Conservation (phyloP, 345 rosid genomes). For the Melaleuca alternifolia region DNA sequence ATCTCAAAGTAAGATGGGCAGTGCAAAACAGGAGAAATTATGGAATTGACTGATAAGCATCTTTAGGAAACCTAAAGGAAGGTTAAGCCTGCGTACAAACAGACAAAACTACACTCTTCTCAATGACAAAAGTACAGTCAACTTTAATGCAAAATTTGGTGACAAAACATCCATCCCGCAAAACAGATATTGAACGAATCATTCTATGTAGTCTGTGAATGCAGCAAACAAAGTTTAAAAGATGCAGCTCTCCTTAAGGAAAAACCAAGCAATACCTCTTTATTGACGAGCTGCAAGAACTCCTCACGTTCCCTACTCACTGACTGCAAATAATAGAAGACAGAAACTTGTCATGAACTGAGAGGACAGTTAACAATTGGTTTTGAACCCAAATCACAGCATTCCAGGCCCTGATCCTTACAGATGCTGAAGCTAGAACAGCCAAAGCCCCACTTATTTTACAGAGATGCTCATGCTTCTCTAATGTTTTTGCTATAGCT, state of each 20-base stretch:
- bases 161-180: not conserved
- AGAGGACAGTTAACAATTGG: not conserved
- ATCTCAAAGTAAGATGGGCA: not conserved
- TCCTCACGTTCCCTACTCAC: conserved; percentile 88
- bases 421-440: conserved; percentile 89
- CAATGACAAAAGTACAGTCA: not conserved
- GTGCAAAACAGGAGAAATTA: not conserved
- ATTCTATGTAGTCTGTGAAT: not conserved
- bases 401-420: conserved; percentile 22
- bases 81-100: not conserved
- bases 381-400: not conserved
- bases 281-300: conserved; percentile 70
- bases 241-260: not conserved
- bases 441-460: conserved; percentile 81
- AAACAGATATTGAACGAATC: not conserved
- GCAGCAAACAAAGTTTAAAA: not conserved
- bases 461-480: conserved; percentile 71
- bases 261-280: conserved; percentile 51
- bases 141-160: not conserved
- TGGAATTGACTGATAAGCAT: not conserved
- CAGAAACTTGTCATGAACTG: not conserved
- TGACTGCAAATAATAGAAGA: conserved; percentile 43
- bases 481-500: conserved; percentile 61
- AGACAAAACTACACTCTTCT: not conserved
- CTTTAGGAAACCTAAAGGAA: not conserved